Conservation (phyloP, 306 rosid genomes). For the Quercus agrifolia region DNA sequence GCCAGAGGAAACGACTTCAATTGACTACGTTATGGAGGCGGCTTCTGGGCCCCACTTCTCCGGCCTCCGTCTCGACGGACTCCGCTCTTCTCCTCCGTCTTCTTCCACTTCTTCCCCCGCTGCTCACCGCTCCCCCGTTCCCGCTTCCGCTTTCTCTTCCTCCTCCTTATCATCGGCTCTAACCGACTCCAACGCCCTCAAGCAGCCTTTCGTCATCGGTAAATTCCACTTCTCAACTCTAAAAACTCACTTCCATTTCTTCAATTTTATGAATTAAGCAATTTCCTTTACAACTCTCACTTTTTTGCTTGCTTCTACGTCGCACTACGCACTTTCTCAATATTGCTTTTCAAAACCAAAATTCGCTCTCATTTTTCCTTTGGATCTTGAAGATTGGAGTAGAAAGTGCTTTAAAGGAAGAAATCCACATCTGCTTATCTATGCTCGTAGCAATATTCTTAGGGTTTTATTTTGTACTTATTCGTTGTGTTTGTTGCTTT, state of each 20-base stretch:
- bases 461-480: neutral
- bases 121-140: conserved; percentile 26
- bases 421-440: neutral
- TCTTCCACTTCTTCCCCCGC: conserved; percentile 43
- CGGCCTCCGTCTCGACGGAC: conserved; percentile 75
- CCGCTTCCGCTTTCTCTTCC: conserved; percentile 26
- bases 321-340: too few species aligned
- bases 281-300: neutral
- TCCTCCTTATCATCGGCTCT: neutral
- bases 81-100: conserved; percentile 38
- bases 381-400: neutral
- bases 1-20: conserved; percentile 72
- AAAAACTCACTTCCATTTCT: neutral
- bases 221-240: neutral
- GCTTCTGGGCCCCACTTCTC: conserved; percentile 95
- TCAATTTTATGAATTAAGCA: neutral
- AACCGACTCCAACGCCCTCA: conserved; percentile 38
- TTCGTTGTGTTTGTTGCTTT: neutral
- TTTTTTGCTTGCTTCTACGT: neutral
- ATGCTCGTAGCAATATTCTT: neutral
- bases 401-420: too few species aligned
- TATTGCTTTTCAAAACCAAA: too few species aligned
- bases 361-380: neutral
- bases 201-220: conserved; percentile 91
- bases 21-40: conserved; percentile 88